Conservation (phyloP, 805 yeast species). For the Grigorovia yakushimaensis region DNA sequence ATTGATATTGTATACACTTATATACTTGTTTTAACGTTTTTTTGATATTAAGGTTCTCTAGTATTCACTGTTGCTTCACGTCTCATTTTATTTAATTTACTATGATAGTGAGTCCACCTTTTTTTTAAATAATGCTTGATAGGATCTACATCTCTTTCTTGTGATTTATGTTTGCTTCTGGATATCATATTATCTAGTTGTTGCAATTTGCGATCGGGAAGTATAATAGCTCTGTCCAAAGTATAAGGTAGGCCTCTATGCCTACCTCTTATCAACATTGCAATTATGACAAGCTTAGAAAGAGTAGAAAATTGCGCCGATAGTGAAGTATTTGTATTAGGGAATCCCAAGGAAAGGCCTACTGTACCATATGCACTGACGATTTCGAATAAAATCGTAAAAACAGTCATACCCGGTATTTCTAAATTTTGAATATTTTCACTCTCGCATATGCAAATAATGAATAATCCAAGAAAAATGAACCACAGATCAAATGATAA, state of each 20-base stretch:
- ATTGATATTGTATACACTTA: too few relatives aligned
- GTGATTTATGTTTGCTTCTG: not conserved
- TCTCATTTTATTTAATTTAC: not conserved
- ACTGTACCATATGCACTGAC: conserved; percentile 96
- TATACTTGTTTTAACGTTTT: not conserved
- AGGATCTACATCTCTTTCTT: conserved; percentile 12
- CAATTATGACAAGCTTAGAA: conserved; percentile 75
- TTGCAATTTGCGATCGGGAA: conserved; percentile 60
- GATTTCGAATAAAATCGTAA: conserved; percentile 71
- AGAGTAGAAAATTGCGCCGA: conserved; percentile 61
- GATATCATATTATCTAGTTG: conserved; percentile 43
- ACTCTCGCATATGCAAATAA: conserved; percentile 84
- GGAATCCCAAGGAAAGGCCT: conserved; percentile 81
- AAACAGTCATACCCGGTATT: conserved; percentile 48
- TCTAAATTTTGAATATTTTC: conserved; percentile 39
- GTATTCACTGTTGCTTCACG: conserved; percentile 1
- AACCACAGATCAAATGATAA: conserved; percentile 92
- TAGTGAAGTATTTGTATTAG: conserved; percentile 55
- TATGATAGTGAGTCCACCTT: not conserved
- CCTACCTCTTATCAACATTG: conserved; percentile 87
- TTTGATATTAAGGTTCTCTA: not conserved
- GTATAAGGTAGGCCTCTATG: conserved; percentile 94
- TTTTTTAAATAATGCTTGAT: conserved; percentile 18
- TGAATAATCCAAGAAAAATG: conserved; percentile 74
- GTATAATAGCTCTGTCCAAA: conserved; percentile 84